Conservation (phyloP, 306 rosid species). For the Malus orientalis region DNA sequence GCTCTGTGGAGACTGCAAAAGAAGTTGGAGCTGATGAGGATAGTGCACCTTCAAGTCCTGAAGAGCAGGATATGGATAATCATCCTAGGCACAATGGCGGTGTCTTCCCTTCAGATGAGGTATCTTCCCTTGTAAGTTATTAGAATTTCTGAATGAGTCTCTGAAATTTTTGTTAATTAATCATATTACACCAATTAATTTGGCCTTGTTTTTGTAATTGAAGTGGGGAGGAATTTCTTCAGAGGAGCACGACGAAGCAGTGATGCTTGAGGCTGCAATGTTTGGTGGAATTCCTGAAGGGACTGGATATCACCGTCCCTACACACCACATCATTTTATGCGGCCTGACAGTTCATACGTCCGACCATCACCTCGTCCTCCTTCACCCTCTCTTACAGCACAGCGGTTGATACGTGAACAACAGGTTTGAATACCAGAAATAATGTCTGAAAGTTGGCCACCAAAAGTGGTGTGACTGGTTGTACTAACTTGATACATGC, state of each 20-base stretch:
- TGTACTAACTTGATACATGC: slow-evolving; percentile 21
- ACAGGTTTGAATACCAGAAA: slow-evolving; percentile 48
- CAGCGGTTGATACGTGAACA: slow-evolving; percentile 92
- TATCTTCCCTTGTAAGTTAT: slow-evolving; percentile 22
- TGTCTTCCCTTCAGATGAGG: slow-evolving; percentile 72
- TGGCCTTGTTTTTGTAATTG: slow-evolving; percentile 17
- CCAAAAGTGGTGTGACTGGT: background rate
- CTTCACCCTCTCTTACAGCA: slow-evolving; percentile 77
- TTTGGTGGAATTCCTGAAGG: slow-evolving; percentile 93
- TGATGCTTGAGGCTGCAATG: slow-evolving; percentile 97
- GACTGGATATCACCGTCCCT: slow-evolving; percentile 48
- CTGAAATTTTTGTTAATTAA: background rate
- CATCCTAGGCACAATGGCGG: slow-evolving; percentile 29
- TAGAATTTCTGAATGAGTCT: background rate
- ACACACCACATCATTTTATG: slow-evolving; percentile 59
- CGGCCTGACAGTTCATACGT: slow-evolving; percentile 36
- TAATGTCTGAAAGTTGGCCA: background rate
- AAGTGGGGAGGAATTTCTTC: slow-evolving; percentile 98
- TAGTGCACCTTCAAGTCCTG: slow-evolving; percentile 46
- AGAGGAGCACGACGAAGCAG: slow-evolving; percentile 87
- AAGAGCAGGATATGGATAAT: slow-evolving; percentile 21
- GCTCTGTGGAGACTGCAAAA: slow-evolving; percentile 35
- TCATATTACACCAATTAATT: slow-evolving; percentile 4
- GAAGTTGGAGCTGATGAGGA: slow-evolving; percentile 36
- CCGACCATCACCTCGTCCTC: slow-evolving; percentile 52